These are phyloP conservation scores for Lentinus polychrous DNA, from an alignment of 1,284 basidiomycete species.

Conservation along the genomic window DNA sequence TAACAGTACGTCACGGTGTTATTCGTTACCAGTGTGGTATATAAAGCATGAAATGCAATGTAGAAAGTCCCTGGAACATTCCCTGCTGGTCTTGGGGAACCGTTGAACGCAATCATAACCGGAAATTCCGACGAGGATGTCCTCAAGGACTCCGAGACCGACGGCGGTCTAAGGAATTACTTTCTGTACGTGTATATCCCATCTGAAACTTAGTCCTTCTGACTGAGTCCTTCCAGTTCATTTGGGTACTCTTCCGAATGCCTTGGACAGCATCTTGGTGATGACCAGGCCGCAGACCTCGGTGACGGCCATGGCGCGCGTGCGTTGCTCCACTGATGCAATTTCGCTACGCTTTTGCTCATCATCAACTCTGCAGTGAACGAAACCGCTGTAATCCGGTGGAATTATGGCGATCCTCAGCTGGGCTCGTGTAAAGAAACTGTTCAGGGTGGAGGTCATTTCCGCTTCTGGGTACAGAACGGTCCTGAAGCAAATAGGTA, in stretches of 20 bases:
- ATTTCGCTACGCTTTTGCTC: background rate
- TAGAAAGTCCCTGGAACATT: constrained; percentile 56
- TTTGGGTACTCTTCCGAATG: constrained; percentile 77
- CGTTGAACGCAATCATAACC: constrained; percentile 85
- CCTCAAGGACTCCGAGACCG: constrained; percentile 49
- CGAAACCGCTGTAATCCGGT: constrained; percentile 74
- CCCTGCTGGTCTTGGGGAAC: constrained; percentile 79
- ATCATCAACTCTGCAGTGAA: constrained; percentile 43
- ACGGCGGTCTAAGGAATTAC: constrained; percentile 82
- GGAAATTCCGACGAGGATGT: constrained; percentile 71
- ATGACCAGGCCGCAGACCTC: constrained; percentile 69
- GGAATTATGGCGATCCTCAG: constrained; percentile 71
- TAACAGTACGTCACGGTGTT: constrained; percentile 30
- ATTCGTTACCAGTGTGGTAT: background rate
- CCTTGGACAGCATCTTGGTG: constrained; percentile 73
- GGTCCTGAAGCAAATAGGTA: constrained; percentile 53
- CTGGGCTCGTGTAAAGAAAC: constrained; percentile 83
- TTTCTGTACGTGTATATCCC: constrained; percentile 40
- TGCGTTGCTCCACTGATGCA: constrained; percentile 27
- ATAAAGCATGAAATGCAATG: background rate
- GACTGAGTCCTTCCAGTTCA: constrained; percentile 27
- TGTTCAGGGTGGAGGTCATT: constrained; percentile 83
- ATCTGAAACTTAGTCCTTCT: background rate
- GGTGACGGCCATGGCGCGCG: constrained; percentile 77
- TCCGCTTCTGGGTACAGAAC: constrained; percentile 86